Conservation (phyloP, 2,329 filamentous ascomycete genomes). For the Cordyceps javanica region DNA sequence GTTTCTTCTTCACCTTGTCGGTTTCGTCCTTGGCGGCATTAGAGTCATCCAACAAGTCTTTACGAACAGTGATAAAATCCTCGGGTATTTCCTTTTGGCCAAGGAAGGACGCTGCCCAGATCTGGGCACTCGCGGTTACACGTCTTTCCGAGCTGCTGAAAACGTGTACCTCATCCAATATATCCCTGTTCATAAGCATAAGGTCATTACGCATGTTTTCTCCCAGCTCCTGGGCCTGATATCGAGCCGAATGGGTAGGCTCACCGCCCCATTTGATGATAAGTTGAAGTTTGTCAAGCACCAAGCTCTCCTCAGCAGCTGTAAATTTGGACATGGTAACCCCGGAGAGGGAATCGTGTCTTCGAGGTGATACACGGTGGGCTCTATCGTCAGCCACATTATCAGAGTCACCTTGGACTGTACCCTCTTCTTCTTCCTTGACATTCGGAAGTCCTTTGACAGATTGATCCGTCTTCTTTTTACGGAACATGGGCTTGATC, state of each 20-base stretch:
- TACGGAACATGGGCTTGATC: conserved; percentile 98
- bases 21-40: conserved; percentile 99
- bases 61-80: conserved; percentile 84
- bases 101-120: conserved; percentile 86
- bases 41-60: conserved; percentile 92
- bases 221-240: conserved; percentile 91
- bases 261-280: conserved; percentile 99
- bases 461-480: conserved; percentile 64
- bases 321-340: conserved; percentile 92
- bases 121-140: conserved; percentile 93
- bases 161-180: conserved; percentile 86
- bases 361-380: conserved; percentile 39
- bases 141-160: conserved; percentile 94
- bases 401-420: conserved; percentile 20
- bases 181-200: conserved; percentile 84
- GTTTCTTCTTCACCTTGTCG: conserved; percentile 99
- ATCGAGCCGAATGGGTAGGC: conserved; percentile 92
- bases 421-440: conserved; percentile 24
- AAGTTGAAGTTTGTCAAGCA: conserved; percentile 91
- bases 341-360: conserved; percentile 81
- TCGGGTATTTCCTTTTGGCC: conserved; percentile 78
- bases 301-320: conserved; percentile 84
- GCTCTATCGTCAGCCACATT: not conserved
- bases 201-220: conserved; percentile 95
- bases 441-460: conserved; percentile 28